Percentiles rank a stretch among this genome's conserved stretches.
These are phyloP conservation scores for Oropetium thomaeum DNA, from an alignment of 176 grass and related monocot genomes.

Conservation along the genomic window DNA sequence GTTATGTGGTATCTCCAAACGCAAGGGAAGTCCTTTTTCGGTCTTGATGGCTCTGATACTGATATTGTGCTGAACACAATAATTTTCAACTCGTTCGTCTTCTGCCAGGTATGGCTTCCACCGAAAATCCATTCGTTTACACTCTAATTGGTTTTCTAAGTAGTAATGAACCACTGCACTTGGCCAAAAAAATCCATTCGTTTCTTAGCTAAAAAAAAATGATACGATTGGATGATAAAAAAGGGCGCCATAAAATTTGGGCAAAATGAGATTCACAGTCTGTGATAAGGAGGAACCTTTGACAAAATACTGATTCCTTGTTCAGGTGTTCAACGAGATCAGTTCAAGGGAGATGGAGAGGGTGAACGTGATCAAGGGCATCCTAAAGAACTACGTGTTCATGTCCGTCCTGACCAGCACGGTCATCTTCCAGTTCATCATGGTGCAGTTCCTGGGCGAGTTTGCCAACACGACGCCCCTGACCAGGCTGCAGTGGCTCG, in stretches of 20 bases:
- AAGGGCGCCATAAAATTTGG: neutral
- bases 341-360: slow-evolving; percentile 97
- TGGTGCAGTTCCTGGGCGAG: slow-evolving; percentile 87
- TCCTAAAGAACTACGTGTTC: slow-evolving; percentile 79
- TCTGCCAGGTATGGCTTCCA: slow-evolving; percentile 77
- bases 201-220: neutral
- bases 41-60: slow-evolving; percentile 41
- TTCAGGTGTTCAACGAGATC: slow-evolving; percentile 95
- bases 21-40: slow-evolving; percentile 65
- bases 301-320: slow-evolving; percentile 2
- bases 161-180: neutral
- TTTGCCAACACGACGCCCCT: slow-evolving; percentile 85
- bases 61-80: slow-evolving; percentile 81
- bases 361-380: slow-evolving; percentile 83
- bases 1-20: slow-evolving; percentile 94
- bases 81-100: slow-evolving; percentile 97
- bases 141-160: neutral
- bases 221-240: neutral
- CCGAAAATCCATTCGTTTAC: slow-evolving; percentile 1
- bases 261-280: neutral
- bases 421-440: slow-evolving; percentile 82
- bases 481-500: slow-evolving; percentile 51
- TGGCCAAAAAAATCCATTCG: too few relatives aligned
- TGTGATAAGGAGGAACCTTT: neutral
- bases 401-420: slow-evolving; percentile 65